Evolutionary conservation across 1,284 basidiomycete species (phyloP).

Genomic region (Takashimella tepidaria): DNA sequence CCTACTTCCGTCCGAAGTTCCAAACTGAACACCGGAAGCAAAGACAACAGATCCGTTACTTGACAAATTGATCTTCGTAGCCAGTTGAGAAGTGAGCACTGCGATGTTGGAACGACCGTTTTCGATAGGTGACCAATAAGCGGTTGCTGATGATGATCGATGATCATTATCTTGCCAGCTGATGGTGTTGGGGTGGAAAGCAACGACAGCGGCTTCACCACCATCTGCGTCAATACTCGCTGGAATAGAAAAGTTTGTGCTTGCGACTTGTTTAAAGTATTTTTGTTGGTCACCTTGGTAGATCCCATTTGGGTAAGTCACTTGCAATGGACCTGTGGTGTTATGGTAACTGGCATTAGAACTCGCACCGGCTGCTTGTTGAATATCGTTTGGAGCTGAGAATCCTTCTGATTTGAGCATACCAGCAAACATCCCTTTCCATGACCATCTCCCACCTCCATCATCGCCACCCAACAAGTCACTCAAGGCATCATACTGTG

Average conservation of each 20-base stretch:
- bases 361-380: slow-evolving; percentile 53
- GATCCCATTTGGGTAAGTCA: slow-evolving; percentile 50
- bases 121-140: slow-evolving; percentile 50
- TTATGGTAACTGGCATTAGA: slow-evolving; percentile 52
- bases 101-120: slow-evolving; percentile 41
- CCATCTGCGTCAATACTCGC: slow-evolving; percentile 54
- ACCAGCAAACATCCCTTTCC: slow-evolving; percentile 53
- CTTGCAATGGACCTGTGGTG: slow-evolving; percentile 55
- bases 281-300: slow-evolving; percentile 57
- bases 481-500: slow-evolving; percentile 59
- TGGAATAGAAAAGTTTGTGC: slow-evolving; percentile 24
- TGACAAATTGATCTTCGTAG: slow-evolving; percentile 23
- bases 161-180: slow-evolving; percentile 42
- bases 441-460: slow-evolving; percentile 55
- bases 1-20: slow-evolving; percentile 7
- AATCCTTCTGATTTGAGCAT: slow-evolving; percentile 59
- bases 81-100: slow-evolving; percentile 37
- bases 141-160: slow-evolving; percentile 49
- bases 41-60: neutral
- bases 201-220: slow-evolving; percentile 57
- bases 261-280: slow-evolving; percentile 54
- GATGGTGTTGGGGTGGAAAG: slow-evolving; percentile 46
- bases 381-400: slow-evolving; percentile 54
- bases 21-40: slow-evolving; percentile 26
- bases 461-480: slow-evolving; percentile 46